Conservation (phyloP, 176 grass and related monocot species). For the Raddia distichophylla region DNA sequence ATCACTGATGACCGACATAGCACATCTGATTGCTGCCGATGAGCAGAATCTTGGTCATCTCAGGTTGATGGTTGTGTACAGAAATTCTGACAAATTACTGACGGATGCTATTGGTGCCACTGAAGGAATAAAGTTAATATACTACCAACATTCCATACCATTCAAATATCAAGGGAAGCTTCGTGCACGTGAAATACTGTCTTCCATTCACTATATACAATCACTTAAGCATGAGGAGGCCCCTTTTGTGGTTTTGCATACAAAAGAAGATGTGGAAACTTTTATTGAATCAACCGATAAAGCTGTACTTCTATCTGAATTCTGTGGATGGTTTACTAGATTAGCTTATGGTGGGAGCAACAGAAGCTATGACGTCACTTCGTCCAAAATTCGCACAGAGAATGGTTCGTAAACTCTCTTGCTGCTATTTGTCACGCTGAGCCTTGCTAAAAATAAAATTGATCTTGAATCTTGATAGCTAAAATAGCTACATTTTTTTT, state of each 20-base stretch:
- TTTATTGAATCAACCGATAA: constrained; percentile 85
- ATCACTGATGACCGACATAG: constrained; percentile 79
- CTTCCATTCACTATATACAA: constrained; percentile 61
- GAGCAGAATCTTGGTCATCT: constrained; percentile 53
- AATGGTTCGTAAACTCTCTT: constrained; percentile 59
- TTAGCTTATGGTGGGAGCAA: constrained; percentile 56
- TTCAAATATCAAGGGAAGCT: constrained; percentile 91
- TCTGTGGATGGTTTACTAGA: constrained; percentile 83
- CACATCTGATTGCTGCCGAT: constrained; percentile 41
- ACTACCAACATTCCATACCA: constrained; percentile 62
- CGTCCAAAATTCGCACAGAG: constrained; percentile 49
- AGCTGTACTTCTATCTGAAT: constrained; percentile 79
- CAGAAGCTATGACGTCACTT: constrained; percentile 44
- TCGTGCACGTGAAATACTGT: constrained; percentile 61
- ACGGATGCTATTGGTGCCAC: constrained; percentile 62
- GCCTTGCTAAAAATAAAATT: constrained; percentile 30
- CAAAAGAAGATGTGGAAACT: constrained; percentile 64
- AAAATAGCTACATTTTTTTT: background rate
- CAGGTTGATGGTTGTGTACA: constrained; percentile 84
- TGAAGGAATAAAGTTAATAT: constrained; percentile 72
- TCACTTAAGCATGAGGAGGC: constrained; percentile 65
- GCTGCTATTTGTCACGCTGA: background rate
- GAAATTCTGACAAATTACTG: constrained; percentile 80
- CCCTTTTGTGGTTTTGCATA: constrained; percentile 71
- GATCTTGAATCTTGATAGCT: background rate